phyloP scores from a whole-genome alignment of 192 early-diverging fungal species.

The Coemansia sp. region DNA sequence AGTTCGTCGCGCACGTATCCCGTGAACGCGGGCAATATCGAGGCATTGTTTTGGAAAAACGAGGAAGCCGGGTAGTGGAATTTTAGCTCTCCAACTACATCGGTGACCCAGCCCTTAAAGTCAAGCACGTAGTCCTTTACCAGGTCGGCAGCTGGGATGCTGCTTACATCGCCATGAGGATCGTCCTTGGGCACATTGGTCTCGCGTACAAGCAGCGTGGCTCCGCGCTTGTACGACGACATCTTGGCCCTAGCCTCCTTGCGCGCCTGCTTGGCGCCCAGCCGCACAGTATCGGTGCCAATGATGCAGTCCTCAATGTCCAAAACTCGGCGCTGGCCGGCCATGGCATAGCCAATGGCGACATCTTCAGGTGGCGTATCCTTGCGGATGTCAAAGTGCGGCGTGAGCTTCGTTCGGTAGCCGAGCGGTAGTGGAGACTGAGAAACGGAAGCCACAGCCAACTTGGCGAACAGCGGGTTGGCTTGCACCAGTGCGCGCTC shows the following conservation, averaged over 20 bases:
- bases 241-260: constrained; percentile 56
- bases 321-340: constrained; percentile 62
- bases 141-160: constrained; percentile 31
- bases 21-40: constrained; percentile 65
- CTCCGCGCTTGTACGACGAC: constrained; percentile 59
- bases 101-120: constrained; percentile 60
- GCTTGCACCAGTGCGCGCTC: constrained; percentile 55
- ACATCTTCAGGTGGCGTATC: constrained; percentile 46
- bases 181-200: constrained; percentile 51
- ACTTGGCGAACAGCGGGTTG: constrained; percentile 47
- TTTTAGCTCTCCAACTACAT: constrained; percentile 60
- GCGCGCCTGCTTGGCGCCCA: constrained; percentile 53
- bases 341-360: constrained; percentile 61
- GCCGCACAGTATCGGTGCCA: constrained; percentile 64
- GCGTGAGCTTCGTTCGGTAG: constrained; percentile 70
- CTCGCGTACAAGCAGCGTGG: constrained; percentile 63
- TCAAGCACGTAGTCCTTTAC: constrained; percentile 59
- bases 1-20: constrained; percentile 67
- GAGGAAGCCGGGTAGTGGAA: constrained; percentile 67
- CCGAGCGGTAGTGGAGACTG: constrained; percentile 61
- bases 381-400: constrained; percentile 64
- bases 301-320: constrained; percentile 72
- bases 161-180: constrained; percentile 8
- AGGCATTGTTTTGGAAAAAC: constrained; percentile 74
- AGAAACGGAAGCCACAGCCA: constrained; percentile 48